Evolutionary conservation across 1,284 basidiomycete genomes (phyloP), one percentile per base, ranked within the genome.

Genomic region (Cutaneotrichosporon dermatis): DNA sequence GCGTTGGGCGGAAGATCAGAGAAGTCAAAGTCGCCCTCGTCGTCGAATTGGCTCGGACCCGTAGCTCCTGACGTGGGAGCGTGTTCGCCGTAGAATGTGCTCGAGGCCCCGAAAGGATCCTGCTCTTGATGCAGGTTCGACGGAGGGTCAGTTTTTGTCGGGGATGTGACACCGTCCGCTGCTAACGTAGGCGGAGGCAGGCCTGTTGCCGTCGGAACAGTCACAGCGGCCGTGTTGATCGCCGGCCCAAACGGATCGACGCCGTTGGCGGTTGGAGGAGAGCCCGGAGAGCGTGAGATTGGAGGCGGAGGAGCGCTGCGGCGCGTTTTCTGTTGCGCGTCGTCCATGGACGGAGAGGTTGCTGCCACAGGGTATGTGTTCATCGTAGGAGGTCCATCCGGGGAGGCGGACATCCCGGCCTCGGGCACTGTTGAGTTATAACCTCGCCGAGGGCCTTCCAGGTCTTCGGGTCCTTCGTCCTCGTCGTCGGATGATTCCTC

Each of bases 11-110:
- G 79, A 4, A 83, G 80, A 49, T 84, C 80, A 1, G 79, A 81
- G 66, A 93, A 93, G 77, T 92, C 90, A 72, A 92, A 92, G 64
- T 89, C 88, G 70, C 92, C 90, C 70, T 92, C 90, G 68, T 92
- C 90, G 40, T 92, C 90, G 67, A 92, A 92, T 8, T 49, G 33
- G n/a, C 5, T 15, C 39, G 39, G 12, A 6, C n/a, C 25, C 4
- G 39, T 15, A 25, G 25, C 25, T 25, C 13, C 39, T 12, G 39
- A 33, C 34, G 37, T 10, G 55, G 55, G 25, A 12, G 44, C 43
- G 0, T 36, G 10, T 12, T 13, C 15, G 15, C 7, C 37, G 10
- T 64, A 55, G 0, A 67, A 39, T 10, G 65, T 69, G 64, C 69
- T 70, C 2, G 69, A 44, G 25, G 42, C 44, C 11, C 61, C 51